Base-by-base conservation (phyloP, 306 rosid species). In the Senna tora region DNA sequence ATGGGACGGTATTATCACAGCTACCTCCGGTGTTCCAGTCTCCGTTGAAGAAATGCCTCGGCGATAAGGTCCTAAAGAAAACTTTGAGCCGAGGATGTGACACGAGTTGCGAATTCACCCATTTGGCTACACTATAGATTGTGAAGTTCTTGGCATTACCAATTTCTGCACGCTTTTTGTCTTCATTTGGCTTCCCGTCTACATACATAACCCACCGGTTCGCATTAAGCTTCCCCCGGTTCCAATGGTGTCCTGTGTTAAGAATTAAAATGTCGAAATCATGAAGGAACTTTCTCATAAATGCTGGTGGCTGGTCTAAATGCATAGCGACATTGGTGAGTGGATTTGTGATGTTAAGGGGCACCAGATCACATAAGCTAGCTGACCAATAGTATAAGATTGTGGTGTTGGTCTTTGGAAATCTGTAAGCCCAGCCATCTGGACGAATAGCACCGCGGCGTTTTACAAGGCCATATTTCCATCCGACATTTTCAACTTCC, bases 181-280 rank as follows among this genome's bases (percentile, higher is more conserved):
- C 87, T 65, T 78, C 86, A 42, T 75, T 85, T 32, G 84, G 89
- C 75, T 81, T 85, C 75, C 96, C 97, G 63, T 86, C 76, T 20
- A 78, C 91, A 59, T 89, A 66, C 91, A 94, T 94, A 55, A 94
- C 74, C 99, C 97, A 95, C 66, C 87, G 76, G 78, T 91, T 91
- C 45, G 79, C 96, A 14, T 34, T 75, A 66, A 95, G 82, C 81
- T 95, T 91, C 51, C 95, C 95, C 72, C 90, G 80, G 83, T 94
- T 89, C 97, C 99, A 94, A 63, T 91, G 97, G 83, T 94, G 99
- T 38, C 97, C 97, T 4, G 99, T 91, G 71, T 94, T 94, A 42
- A 94, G 92, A 82, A 94, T 88, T 84, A 94, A 84, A 52, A 91
- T 93, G 73, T 91, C 64, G 67, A 95, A 91, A 41, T 70, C 72